Percentiles rank a stretch among this genome's conserved stretches.
phyloP scores from a whole-genome alignment of 202 grass and related monocot genomes.

The Zizania palustris region DNA sequence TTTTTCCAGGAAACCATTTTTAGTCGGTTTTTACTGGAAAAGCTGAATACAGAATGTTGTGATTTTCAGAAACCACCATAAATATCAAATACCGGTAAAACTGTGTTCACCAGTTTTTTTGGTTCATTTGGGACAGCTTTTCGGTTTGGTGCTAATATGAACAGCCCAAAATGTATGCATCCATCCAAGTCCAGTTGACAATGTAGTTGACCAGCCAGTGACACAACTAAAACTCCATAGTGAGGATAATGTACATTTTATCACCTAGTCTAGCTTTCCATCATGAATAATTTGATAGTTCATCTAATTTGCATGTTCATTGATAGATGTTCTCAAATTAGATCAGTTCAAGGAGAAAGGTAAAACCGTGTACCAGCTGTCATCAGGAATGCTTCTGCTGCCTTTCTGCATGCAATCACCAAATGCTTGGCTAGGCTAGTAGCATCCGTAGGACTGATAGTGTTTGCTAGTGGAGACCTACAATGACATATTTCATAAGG shows the following conservation, averaged over 20 bases:
- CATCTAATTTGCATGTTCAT: slow-evolving; percentile 16
- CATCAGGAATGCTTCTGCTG: slow-evolving; percentile 43
- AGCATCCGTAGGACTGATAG: slow-evolving; percentile 50
- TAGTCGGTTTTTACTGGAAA: too few relatives aligned
- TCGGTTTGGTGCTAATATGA: too few relatives aligned
- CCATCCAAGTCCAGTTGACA: slow-evolving; percentile 29
- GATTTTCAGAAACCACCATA: too few relatives aligned
- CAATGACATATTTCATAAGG: slow-evolving; percentile 27
- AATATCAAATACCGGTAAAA: too few relatives aligned
- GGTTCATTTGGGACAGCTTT: too few relatives aligned
- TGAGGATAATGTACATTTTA: slow-evolving; percentile 7
- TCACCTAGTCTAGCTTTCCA: slow-evolving; percentile 19
- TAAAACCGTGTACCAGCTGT: slow-evolving; percentile 46
- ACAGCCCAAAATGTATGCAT: background rate
- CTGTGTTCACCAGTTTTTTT: too few relatives aligned
- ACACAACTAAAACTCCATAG: slow-evolving; percentile 1
- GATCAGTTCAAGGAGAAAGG: slow-evolving; percentile 14
- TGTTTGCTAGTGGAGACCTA: slow-evolving; percentile 68
- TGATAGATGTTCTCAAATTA: slow-evolving; percentile 1
- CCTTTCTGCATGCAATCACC: slow-evolving; percentile 58
- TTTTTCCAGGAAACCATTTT: too few relatives aligned
- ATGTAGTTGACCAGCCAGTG: slow-evolving; percentile 7
- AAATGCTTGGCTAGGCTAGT: slow-evolving; percentile 56
- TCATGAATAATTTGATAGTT: slow-evolving; percentile 17
- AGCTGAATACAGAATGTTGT: too few relatives aligned